Evolutionary conservation across 1,284 basidiomycete species (phyloP).

Genomic region (Trichosporon sp.): DNA sequence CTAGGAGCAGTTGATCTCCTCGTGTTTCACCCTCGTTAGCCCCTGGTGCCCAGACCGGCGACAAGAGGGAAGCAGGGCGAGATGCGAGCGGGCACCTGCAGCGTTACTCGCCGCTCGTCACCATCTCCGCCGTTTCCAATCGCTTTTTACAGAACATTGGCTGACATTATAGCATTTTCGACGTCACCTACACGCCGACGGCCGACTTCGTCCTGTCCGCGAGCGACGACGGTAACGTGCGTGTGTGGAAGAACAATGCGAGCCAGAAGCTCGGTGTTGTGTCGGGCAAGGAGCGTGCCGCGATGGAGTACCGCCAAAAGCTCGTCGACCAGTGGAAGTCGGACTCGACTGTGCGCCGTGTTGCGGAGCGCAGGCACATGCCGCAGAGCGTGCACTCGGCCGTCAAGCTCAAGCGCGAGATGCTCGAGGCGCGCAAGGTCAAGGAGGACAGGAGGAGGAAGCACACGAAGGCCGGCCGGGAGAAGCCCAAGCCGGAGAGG

Average conservation of each 20-base stretch:
- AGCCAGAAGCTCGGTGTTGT: slow-evolving; percentile 88
- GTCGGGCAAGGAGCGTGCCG: slow-evolving; percentile 84
- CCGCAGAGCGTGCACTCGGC: slow-evolving; percentile 89
- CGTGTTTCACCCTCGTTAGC: neutral
- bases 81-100: no score
- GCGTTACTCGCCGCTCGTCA: neutral
- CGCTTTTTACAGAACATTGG: neutral
- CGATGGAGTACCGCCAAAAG: slow-evolving; percentile 86
- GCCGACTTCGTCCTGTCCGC: slow-evolving; percentile 89
- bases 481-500: slow-evolving; percentile 86
- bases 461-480: slow-evolving; percentile 75
- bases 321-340: slow-evolving; percentile 85
- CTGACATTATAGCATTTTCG: slow-evolving; percentile 34
- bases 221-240: slow-evolving; percentile 94
- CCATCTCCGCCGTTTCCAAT: neutral
- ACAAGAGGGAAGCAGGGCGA: neutral
- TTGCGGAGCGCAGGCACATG: slow-evolving; percentile 78
- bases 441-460: slow-evolving; percentile 92
- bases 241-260: slow-evolving; percentile 93
- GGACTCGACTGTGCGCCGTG: slow-evolving; percentile 73
- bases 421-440: slow-evolving; percentile 82
- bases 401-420: slow-evolving; percentile 79
- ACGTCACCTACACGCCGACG: slow-evolving; percentile 76
- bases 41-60: neutral
- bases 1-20: neutral